These are phyloP conservation scores for Hippophae rhamnoides DNA, from an alignment of 306 rosid genomes.

Conservation along the genomic window DNA sequence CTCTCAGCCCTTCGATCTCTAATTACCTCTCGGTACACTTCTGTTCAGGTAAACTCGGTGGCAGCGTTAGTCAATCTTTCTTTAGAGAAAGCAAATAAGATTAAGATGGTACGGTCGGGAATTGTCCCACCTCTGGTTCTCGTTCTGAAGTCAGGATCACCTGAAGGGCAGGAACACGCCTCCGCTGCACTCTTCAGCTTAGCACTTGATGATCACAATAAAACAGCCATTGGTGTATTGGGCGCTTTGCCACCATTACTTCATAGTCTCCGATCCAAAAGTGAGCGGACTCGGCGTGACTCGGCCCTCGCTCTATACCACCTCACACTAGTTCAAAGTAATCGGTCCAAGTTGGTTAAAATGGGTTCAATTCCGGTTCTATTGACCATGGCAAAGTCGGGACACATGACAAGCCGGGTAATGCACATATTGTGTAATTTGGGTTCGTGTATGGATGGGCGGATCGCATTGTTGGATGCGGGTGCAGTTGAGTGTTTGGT, in stretches of 20 bases:
- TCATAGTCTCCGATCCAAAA: conserved; percentile 42
- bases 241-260: conserved; percentile 74
- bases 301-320: conserved; percentile 75
- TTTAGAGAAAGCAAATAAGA: conserved; percentile 49
- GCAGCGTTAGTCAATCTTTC: conserved; percentile 78
- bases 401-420: conserved; percentile 46
- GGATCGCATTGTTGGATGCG: conserved; percentile 66
- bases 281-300: conserved; percentile 75
- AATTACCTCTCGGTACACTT: conserved; percentile 35
- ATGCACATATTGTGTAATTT: conserved; percentile 42
- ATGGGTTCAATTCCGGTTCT: conserved; percentile 53
- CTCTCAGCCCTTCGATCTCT: conserved; percentile 42
- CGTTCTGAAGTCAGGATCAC: conserved; percentile 47
- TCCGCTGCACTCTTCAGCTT: conserved; percentile 74
- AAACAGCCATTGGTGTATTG: conserved; percentile 73
- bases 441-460: conserved; percentile 50
- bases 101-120: conserved; percentile 85
- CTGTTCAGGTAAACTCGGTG: conserved; percentile 57
- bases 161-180: conserved; percentile 82
- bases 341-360: conserved; percentile 61
- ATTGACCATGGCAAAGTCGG: conserved; percentile 44
- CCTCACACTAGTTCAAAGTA: conserved; percentile 60
- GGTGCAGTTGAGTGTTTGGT: conserved; percentile 68
- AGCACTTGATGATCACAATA: conserved; percentile 61
- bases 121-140: conserved; percentile 66